A percentile compares a stretch with the other conserved stretches of the same genome.
Evolutionary conservation across 148 eudicot species (phyloP).

Genomic region (Hydrangea macrophylla): DNA sequence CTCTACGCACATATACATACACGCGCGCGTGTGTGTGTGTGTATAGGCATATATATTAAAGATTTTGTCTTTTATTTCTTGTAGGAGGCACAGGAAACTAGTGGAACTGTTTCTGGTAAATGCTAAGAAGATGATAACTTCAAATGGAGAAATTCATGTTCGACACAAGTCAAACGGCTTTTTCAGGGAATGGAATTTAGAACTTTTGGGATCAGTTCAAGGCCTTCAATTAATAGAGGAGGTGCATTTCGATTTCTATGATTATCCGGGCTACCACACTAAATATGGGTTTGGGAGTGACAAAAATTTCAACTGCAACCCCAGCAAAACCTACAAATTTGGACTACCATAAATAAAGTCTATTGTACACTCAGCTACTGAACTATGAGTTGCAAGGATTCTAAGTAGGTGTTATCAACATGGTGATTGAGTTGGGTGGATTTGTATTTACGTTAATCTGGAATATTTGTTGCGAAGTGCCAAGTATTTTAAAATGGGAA

Average conservation of each 20-base stretch:
- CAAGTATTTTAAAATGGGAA: too few relatives aligned
- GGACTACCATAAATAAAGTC: too few relatives aligned
- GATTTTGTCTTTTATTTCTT: neutral
- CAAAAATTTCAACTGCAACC: slow-evolving; percentile 17
- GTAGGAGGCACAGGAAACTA: slow-evolving; percentile 15
- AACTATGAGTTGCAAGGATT: too few relatives aligned
- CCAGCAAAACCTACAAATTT: too few relatives aligned
- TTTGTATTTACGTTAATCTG: too few relatives aligned
- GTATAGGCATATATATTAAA: neutral
- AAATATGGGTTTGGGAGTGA: slow-evolving; percentile 27
- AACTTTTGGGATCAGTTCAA: slow-evolving; percentile 7
- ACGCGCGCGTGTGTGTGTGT: neutral
- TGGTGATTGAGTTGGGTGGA: too few relatives aligned
- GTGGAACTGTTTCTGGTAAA: slow-evolving; percentile 20
- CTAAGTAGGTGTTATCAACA: too few relatives aligned
- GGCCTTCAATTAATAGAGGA: slow-evolving; percentile 15
- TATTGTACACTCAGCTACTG: too few relatives aligned
- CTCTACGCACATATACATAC: neutral
- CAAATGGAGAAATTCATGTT: slow-evolving; percentile 24
- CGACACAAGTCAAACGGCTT: slow-evolving; percentile 17
- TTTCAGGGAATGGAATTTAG: slow-evolving; percentile 19
- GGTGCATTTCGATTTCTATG: slow-evolving; percentile 1
- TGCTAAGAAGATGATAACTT: slow-evolving; percentile 18
- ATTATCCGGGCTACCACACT: slow-evolving; percentile 23
- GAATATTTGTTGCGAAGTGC: too few relatives aligned